These are phyloP conservation scores for Davidsoniella australis DNA, from an alignment of 2,329 filamentous ascomycete genomes.

Conservation along the genomic window DNA sequence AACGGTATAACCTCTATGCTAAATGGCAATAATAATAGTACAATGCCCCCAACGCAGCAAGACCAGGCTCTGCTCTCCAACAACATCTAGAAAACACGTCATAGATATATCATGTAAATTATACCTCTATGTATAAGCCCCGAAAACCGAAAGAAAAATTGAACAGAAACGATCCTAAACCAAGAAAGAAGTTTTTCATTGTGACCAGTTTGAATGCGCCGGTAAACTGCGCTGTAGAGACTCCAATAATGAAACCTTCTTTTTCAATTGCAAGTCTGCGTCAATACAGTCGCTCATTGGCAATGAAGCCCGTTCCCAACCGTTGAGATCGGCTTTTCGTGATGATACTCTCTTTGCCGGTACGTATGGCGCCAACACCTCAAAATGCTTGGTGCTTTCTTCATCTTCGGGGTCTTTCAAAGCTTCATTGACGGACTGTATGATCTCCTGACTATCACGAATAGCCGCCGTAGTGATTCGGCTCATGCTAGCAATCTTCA, in stretches of 20 bases:
- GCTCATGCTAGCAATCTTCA: not conserved
- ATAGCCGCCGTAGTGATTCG: not conserved
- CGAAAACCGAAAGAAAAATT: too few species aligned
- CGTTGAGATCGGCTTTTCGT: not conserved
- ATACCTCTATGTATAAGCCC: not conserved
- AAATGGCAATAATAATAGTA: too few species aligned
- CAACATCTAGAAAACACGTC: not conserved
- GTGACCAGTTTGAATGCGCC: not conserved
- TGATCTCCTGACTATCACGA: slow-evolving; percentile 2
- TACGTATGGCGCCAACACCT: slow-evolving; percentile 5
- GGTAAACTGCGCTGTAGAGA: slow-evolving; percentile 4
- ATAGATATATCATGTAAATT: not conserved
- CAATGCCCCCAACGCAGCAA: not conserved
- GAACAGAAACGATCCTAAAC: not conserved
- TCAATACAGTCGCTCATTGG: not conserved
- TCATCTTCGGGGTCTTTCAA: not conserved
- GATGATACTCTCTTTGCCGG: not conserved
- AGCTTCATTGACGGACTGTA: not conserved
- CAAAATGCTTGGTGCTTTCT: not conserved
- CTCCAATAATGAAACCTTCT: slow-evolving; percentile 11
- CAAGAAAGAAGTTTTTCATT: not conserved
- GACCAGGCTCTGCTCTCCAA: not conserved
- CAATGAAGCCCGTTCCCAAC: slow-evolving; percentile 2
- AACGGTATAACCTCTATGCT: too few species aligned
- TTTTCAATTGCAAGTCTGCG: slow-evolving; percentile 2